phyloP scores from a whole-genome alignment of 768 basidiomycete species.

The Pulveroboletus sp. region DNA sequence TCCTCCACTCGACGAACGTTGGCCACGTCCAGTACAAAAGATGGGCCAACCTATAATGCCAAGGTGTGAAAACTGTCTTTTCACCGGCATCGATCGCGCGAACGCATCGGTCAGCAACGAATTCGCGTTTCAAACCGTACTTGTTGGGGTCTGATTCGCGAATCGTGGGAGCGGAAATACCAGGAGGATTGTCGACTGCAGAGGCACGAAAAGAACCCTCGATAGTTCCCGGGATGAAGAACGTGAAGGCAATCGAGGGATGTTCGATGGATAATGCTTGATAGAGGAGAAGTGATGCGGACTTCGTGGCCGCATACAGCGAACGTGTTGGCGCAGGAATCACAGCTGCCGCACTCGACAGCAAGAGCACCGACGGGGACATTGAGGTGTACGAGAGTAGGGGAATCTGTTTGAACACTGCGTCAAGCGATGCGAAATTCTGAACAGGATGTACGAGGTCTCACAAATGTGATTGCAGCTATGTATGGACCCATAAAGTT shows the following conservation, averaged over 20 bases:
- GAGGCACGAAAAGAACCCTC: slow-evolving; percentile 77
- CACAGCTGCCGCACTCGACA: slow-evolving; percentile 74
- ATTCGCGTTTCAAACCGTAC: slow-evolving; percentile 53
- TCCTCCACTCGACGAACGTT: slow-evolving; percentile 50
- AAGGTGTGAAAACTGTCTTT: slow-evolving; percentile 57
- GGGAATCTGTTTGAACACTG: slow-evolving; percentile 55
- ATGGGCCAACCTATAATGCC: slow-evolving; percentile 43
- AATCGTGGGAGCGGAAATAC: slow-evolving; percentile 27
- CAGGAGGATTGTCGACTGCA: slow-evolving; percentile 57
- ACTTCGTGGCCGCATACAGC: slow-evolving; percentile 81
- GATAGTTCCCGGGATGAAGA: slow-evolving; percentile 64
- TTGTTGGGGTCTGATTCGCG: slow-evolving; percentile 51
- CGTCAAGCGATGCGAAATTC: not conserved
- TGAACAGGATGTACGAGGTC: slow-evolving; percentile 21
- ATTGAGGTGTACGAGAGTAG: slow-evolving; percentile 59
- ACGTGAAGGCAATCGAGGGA: slow-evolving; percentile 59
- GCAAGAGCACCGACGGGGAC: slow-evolving; percentile 69
- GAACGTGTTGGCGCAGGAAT: slow-evolving; percentile 85
- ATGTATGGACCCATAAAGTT: slow-evolving; percentile 73
- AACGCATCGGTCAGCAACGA: slow-evolving; percentile 59
- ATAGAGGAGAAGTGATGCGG: slow-evolving; percentile 72
- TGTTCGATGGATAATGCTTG: slow-evolving; percentile 80
- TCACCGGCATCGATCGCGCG: slow-evolving; percentile 55
- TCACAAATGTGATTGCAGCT: slow-evolving; percentile 67
- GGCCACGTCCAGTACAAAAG: slow-evolving; percentile 66